Base-by-base conservation (phyloP, 805 yeast genomes). In the Wickerhamiella alocasiicola region DNA sequence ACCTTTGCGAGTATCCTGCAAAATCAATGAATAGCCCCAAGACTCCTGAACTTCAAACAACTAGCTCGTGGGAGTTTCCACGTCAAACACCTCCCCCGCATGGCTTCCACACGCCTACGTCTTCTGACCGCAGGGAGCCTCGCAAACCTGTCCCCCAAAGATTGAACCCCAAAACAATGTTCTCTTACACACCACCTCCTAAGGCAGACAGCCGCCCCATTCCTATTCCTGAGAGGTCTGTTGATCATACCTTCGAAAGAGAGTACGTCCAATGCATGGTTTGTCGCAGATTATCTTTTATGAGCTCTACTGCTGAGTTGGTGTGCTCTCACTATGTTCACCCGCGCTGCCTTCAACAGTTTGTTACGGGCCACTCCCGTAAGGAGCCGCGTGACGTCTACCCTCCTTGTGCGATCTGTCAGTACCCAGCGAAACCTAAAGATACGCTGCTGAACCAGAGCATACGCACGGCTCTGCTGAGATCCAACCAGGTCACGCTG, bases 291-390 rank as follows among this genome's bases (percentile, higher is more conserved):
- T 19, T 33, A 4, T 9, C 33, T 9, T 17, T 33, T 21, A 29
- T 31, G 1, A 25, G 27, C 9, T 28, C 30, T n/a, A 31, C 40
- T 4, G 43, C 39, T 6, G 33, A 31, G 31, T 34, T 43, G 3
- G 41, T 39, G 3, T 43, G 46, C 36, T 39, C 46, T 12, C 46
- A 43, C 28, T 29, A 21, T 15, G 37, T 30, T 4, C 46, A 43
- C 31, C 33, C 38, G 2, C 29, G 34, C 6, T 43, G 46, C 25
- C 28, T 43, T 16, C 43, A 31, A 26, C 26, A 28, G n/a, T 18
- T 15, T 13, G 31, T 33, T 7, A 24, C 34, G 11, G 5, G 21
- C 21, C 7, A 21, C 12, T 15, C 13, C 23, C 26, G 33, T 13
- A 27, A 21, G 17, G 26, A 19, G 12, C 4, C 23, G 15, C 20